Percentiles rank a stretch among this genome's conserved stretches.
Evolutionary conservation across 106 monocot species (phyloP).

Genomic region (Dendrobium huoshanense): DNA sequence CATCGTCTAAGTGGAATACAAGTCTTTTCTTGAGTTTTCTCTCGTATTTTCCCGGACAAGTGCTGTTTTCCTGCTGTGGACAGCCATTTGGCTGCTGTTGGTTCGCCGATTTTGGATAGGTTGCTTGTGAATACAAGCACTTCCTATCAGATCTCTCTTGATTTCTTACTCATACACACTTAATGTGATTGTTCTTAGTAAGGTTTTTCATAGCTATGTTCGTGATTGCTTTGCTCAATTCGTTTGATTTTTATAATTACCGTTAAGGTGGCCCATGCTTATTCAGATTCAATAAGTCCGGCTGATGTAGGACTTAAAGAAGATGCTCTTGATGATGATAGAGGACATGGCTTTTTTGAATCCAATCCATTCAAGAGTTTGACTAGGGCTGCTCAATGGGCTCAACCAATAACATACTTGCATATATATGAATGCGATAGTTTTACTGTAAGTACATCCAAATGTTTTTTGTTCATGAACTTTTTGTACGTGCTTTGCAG

Average conservation of each 20-base stretch:
- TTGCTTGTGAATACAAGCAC: too few relatives aligned
- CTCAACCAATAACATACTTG: conserved; percentile 88
- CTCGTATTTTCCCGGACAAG: too few relatives aligned
- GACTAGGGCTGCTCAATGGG: conserved; percentile 60
- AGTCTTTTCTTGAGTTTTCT: too few relatives aligned
- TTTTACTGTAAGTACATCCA: conserved; percentile 64
- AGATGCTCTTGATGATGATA: conserved; percentile 63
- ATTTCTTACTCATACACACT: neutral
- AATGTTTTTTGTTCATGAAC: neutral
- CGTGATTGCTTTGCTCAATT: neutral
- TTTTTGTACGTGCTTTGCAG: neutral
- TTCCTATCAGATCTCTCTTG: neutral
- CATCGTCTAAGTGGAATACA: too few relatives aligned
- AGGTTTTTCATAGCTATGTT: neutral
- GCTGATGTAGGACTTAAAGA: conserved; percentile 69
- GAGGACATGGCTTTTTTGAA: conserved; percentile 90
- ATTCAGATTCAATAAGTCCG: conserved; percentile 70
- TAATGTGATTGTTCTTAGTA: neutral
- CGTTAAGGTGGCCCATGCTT: neutral
- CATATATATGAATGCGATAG: conserved; percentile 71
- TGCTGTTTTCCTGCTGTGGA: too few relatives aligned
- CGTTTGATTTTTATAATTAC: neutral
- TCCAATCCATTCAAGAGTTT: conserved; percentile 39
- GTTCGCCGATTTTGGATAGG: too few relatives aligned
- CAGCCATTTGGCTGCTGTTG: too few relatives aligned